Base-by-base conservation (phyloP, 2,329 filamentous ascomycete genomes). In the Fusarium anthophilum region DNA sequence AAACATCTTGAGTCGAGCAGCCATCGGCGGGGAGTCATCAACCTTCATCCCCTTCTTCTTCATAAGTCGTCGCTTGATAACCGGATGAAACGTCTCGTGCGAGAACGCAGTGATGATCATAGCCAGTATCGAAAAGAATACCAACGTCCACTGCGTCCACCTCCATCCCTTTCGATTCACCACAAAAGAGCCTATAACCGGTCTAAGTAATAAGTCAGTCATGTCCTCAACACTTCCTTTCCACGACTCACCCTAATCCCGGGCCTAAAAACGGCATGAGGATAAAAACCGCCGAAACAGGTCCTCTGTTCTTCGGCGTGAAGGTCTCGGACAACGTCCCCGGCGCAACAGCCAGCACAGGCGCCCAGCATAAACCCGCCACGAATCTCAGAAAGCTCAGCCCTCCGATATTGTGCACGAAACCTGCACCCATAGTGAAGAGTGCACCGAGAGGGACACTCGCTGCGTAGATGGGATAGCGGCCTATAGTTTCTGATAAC, bases 11-110 rank as follows among this genome's bases (percentile, higher is more conserved):
- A 84, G 50, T 8, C 76, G 79, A 13, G 75, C 57, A 1, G 53
- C 14, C 8, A 81, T 20, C 0, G 83, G 79, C 0, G 79, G 76
- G 1, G 58, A 56, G 0, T 74, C 70, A 3, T 80, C 77, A 1
- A 80, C 32, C 1, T 78, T 44, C 9, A 81, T 62, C 3, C 82
- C 82, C 14, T 83, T 80, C 60, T 82, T 74, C 71, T 82, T 82
- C 43, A 81, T 80, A 0, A 84, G 78, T 3, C 82, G 80, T 3
- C 82, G 81, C 54, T 84, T 81, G 15, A 88, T 79, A 4, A 89
- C 79, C 3, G 89, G 86, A 64, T 90, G 87, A 76, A 89, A 90
- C 0, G 90, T 91, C 76, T 92, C 90, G 73, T 85, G 86, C 5
- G 85, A 82, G 5, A 87, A 58, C 1, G 86, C 69, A 4, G 80